Conservation (phyloP, 345 rosid species). For the Carallia brachiata region DNA sequence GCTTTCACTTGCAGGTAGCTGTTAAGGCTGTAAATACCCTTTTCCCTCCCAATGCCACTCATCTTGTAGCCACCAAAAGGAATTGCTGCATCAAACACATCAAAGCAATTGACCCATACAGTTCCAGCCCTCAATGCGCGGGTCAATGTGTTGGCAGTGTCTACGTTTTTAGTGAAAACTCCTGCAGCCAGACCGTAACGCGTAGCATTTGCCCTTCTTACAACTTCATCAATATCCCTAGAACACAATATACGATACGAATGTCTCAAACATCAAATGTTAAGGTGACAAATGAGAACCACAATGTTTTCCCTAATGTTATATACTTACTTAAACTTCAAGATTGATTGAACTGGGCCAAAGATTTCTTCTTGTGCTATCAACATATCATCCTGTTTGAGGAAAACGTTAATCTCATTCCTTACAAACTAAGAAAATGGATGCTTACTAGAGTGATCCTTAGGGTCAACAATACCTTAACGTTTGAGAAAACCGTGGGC, state of each 20-base stretch:
- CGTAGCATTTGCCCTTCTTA: constrained; percentile 58
- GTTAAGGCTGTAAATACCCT: constrained; percentile 71
- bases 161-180: constrained; percentile 68
- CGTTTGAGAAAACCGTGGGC: constrained; percentile 95
- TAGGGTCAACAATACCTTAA: constrained; percentile 39
- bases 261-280: too few relatives aligned
- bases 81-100: constrained; percentile 69
- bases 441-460: not conserved
- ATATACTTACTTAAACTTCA: constrained; percentile 73
- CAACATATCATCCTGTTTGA: constrained; percentile 77
- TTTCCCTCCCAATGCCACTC: constrained; percentile 91
- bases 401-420: not conserved
- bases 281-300: too few relatives aligned
- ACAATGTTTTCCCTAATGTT: not conserved
- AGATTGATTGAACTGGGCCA: constrained; percentile 88
- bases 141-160: constrained; percentile 67
- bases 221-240: constrained; percentile 77
- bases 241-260: not conserved
- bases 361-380: constrained; percentile 90
- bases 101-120: constrained; percentile 82
- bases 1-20: constrained; percentile 92
- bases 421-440: not conserved
- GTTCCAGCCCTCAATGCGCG: constrained; percentile 70
- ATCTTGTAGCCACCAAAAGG: constrained; percentile 96
- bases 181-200: constrained; percentile 79